Percentiles rank a stretch among this genome's conserved stretches.
phyloP scores from a whole-genome alignment of 106 monocot species.

The Dioscorea alata region DNA sequence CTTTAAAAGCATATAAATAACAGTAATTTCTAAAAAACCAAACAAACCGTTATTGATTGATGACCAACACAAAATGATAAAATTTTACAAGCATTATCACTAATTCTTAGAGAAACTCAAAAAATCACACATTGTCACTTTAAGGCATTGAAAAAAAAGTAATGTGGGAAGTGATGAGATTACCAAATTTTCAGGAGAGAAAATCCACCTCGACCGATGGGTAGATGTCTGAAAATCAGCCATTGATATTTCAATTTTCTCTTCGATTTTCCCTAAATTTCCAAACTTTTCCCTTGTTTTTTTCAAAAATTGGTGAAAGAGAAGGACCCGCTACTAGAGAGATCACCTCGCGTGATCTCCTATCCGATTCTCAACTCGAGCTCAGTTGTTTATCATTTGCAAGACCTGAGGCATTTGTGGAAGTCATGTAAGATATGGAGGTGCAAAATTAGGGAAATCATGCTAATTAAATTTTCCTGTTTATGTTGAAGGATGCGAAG shows the following conservation, averaged over 20 bases:
- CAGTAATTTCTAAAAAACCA: background rate
- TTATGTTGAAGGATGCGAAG: too few relatives aligned
- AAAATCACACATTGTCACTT: background rate
- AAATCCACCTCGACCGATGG: constrained; percentile 83
- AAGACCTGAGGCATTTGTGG: too few relatives aligned
- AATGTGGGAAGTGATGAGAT: background rate
- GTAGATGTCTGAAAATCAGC: constrained; percentile 91
- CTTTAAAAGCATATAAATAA: background rate
- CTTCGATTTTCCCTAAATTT: too few relatives aligned
- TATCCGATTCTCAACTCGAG: too few relatives aligned
- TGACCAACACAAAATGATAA: background rate
- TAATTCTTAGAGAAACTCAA: background rate
- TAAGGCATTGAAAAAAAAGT: background rate
- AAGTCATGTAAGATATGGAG: too few relatives aligned
- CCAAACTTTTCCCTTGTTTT: too few relatives aligned
- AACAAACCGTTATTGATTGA: background rate
- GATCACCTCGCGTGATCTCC: too few relatives aligned
- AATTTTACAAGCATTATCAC: background rate
- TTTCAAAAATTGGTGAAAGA: too few relatives aligned
- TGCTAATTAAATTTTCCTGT: too few relatives aligned
- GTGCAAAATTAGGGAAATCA: too few relatives aligned
- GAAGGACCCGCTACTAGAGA: too few relatives aligned
- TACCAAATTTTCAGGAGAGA: constrained; percentile 64
- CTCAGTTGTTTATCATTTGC: too few relatives aligned
- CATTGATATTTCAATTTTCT: constrained; percentile 19